Evolutionary conservation across 2,329 filamentous ascomycete genomes (phyloP).

Genomic region (Aspergillus sp.): DNA sequence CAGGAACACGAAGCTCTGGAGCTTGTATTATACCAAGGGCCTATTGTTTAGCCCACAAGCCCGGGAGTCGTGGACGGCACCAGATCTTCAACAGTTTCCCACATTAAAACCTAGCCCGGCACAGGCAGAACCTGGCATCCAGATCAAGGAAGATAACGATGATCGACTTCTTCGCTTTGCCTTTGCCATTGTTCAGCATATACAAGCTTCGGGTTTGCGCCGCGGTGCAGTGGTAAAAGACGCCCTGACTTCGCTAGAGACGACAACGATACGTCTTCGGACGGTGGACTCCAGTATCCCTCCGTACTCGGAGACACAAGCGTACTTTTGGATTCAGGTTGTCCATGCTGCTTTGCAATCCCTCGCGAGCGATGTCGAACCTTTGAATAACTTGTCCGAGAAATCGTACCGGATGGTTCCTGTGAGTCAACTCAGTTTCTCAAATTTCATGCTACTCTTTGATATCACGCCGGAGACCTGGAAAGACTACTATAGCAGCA

Average conservation of each 20-base stretch:
- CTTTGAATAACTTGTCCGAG: background rate
- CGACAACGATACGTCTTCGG: slow-evolving; percentile 8
- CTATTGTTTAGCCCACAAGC: slow-evolving; percentile 5
- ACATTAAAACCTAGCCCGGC: background rate
- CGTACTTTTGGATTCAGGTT: slow-evolving; percentile 11
- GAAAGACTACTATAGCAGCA: slow-evolving; percentile 2
- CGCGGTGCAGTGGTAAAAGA: slow-evolving; percentile 5
- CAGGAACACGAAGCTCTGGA: slow-evolving; percentile 7
- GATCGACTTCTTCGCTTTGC: slow-evolving; percentile 10
- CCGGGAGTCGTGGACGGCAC: background rate
- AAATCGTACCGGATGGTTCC: background rate
- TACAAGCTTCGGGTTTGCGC: background rate
- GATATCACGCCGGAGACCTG: background rate
- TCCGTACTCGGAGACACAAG: slow-evolving; percentile 10
- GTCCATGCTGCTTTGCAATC: slow-evolving; percentile 8
- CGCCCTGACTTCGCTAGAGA: slow-evolving; percentile 4
- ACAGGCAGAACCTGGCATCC: background rate
- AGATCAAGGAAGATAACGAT: background rate
- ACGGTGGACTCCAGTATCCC: background rate
- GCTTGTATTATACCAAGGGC: slow-evolving; percentile 5
- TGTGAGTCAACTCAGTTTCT: background rate
- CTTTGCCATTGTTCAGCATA: slow-evolving; percentile 5
- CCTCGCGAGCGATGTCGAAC: background rate
- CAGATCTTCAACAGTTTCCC: slow-evolving; percentile 7
- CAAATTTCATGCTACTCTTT: slow-evolving; percentile 1